Percentiles rank a stretch among this genome's conserved stretches.
Conservation (phyloP, 192 early-diverging fungal species). For the Backusella psychrophila region DNA sequence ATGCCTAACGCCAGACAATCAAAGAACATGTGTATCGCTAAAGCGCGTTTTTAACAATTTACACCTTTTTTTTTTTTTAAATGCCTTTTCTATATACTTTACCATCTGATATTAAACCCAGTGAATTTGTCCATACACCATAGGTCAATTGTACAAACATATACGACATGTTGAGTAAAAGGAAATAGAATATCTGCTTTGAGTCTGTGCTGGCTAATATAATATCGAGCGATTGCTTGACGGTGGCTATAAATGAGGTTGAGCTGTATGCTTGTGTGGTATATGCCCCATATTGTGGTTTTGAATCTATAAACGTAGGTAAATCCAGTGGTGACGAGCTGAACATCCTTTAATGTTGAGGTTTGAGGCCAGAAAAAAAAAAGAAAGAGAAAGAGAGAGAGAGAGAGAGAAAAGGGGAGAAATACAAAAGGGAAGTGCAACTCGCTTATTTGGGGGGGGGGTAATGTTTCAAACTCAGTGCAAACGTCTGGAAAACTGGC, state of each 20-base stretch:
- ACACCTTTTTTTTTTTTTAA: neutral
- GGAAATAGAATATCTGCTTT: constrained; percentile 91
- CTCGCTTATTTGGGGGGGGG: neutral
- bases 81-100: neutral
- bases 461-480: neutral
- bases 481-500: too few relatives aligned
- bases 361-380: neutral
- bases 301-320: constrained; percentile 33
- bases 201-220: constrained; percentile 76
- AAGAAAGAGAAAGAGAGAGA: neutral
- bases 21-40: constrained; percentile 97
- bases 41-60: neutral
- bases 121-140: constrained; percentile 77
- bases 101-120: constrained; percentile 90
- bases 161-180: constrained; percentile 89
- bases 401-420: neutral
- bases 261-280: neutral
- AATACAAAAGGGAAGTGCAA: neutral
- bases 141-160: constrained; percentile 88
- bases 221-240: constrained; percentile 38
- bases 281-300: constrained; percentile 29
- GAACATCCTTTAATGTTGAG: constrained; percentile 13
- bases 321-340: constrained; percentile 27
- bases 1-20: constrained; percentile 91
- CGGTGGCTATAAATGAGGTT: constrained; percentile 13